Percentiles rank a stretch among this genome's conserved stretches.
Evolutionary conservation across 495 filamentous ascomycete species (phyloP).

Genomic region (Penicillium waksmanii): DNA sequence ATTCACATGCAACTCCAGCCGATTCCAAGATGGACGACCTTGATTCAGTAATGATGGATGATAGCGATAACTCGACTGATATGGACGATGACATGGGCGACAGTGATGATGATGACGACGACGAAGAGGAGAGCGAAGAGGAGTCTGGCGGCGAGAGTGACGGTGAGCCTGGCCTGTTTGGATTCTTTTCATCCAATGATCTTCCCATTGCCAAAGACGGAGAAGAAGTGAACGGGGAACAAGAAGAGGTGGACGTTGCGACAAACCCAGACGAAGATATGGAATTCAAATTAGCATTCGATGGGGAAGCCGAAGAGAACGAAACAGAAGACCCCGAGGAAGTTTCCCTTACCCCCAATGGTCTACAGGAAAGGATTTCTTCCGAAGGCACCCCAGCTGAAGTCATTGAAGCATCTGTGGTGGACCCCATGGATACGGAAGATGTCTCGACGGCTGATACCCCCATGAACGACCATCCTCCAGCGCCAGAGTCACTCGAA

Average conservation of each 20-base stretch:
- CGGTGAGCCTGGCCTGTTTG: constrained; percentile 64
- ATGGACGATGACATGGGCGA: constrained; percentile 87
- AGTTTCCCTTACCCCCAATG: constrained; percentile 52
- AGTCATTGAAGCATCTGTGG: constrained; percentile 23
- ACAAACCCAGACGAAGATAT: constrained; percentile 17
- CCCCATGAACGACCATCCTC: constrained; percentile 14
- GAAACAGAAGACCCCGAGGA: constrained; percentile 47
- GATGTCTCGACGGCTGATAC: constrained; percentile 19
- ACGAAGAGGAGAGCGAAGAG: constrained; percentile 41
- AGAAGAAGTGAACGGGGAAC: constrained; percentile 26
- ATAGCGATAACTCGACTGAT: constrained; percentile 81
- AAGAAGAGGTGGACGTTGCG: constrained; percentile 27
- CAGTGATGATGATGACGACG: constrained; percentile 60
- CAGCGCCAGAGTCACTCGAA: constrained; percentile 19
- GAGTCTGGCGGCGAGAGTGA: constrained; percentile 55
- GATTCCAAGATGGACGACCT: constrained; percentile 64
- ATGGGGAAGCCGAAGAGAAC: constrained; percentile 26
- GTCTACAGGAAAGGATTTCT: constrained; percentile 18
- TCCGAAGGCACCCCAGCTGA: constrained; percentile 25
- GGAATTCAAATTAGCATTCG: constrained; percentile 22
- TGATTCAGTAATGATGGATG: constrained; percentile 67
- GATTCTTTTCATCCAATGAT: constrained; percentile 62
- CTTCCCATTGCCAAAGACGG: constrained; percentile 40
- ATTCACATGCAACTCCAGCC: constrained; percentile 26
- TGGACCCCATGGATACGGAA: constrained; percentile 17